Evolutionary conservation across 2,329 filamentous ascomycete genomes (phyloP).

Genomic region (Aspergillus clavatus): DNA sequence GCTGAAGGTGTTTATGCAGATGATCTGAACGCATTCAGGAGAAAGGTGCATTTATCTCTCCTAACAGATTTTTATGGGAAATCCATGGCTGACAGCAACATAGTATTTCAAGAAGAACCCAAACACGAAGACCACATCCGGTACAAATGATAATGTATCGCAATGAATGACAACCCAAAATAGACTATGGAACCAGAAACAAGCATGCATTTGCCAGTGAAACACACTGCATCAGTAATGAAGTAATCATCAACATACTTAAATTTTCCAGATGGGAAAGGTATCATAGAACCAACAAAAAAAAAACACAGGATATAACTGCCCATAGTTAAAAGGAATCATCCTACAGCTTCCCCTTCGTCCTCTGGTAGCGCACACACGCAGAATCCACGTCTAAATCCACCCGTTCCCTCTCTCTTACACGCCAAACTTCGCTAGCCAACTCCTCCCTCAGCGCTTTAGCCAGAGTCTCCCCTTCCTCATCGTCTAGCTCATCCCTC

Average conservation of each 20-base stretch:
- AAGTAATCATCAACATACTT: too few species aligned
- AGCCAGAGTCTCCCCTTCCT: conserved; percentile 39
- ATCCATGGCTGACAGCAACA: background rate
- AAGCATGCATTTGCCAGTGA: too few species aligned
- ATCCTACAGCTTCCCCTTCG: conserved; percentile 20
- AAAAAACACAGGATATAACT: too few species aligned
- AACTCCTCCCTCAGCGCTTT: conserved; percentile 35
- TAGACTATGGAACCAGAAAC: too few species aligned
- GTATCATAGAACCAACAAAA: too few species aligned
- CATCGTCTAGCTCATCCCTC: conserved; percentile 45
- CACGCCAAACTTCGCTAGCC: conserved; percentile 32
- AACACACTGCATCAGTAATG: too few species aligned
- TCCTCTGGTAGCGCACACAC: conserved; percentile 4
- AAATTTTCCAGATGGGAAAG: too few species aligned
- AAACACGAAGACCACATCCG: background rate
- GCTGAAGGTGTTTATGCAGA: conserved; percentile 51
- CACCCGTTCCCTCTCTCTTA: conserved; percentile 35
- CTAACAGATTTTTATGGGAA: background rate
- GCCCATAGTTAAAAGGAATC: too few species aligned
- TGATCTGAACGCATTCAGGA: conserved; percentile 64
- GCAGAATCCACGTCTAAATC: conserved; percentile 26
- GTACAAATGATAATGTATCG: conserved; percentile 5
- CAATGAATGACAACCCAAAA: background rate
- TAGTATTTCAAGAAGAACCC: conserved; percentile 16
- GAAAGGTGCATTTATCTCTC: conserved; percentile 36